A percentile compares a stretch with the other conserved stretches of the same genome.
Evolutionary conservation across 306 rosid genomes (phyloP).

Genomic region (Malus sylvestris): DNA sequence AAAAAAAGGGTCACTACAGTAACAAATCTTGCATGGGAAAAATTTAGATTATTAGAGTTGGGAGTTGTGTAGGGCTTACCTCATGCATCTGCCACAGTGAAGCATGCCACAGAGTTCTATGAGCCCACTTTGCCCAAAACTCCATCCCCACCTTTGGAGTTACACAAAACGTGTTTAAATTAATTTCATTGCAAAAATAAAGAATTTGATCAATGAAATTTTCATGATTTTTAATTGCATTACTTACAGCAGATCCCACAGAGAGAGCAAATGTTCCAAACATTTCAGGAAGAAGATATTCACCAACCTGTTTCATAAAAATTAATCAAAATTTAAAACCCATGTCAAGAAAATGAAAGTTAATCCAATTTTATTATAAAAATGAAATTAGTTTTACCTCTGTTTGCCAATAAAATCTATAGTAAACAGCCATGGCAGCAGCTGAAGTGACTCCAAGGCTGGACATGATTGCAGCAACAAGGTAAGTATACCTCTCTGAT

Average conservation of each 20-base stretch:
- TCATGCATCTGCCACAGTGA: constrained; percentile 47
- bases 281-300: constrained; percentile 62
- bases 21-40: not conserved
- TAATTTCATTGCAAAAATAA: not conserved
- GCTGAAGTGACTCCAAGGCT: constrained; percentile 70
- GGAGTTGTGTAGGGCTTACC: not conserved
- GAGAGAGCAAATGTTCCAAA: constrained; percentile 66
- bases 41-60: not conserved
- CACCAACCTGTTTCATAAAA: constrained; percentile 48
- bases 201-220: not conserved
- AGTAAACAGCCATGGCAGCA: constrained; percentile 69
- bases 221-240: not conserved
- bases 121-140: constrained; percentile 59
- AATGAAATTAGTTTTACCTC: constrained; percentile 29
- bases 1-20: not conserved
- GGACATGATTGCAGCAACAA: constrained; percentile 67
- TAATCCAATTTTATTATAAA: too few relatives aligned
- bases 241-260: constrained; percentile 62
- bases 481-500: constrained; percentile 53
- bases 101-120: constrained; percentile 48
- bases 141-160: constrained; percentile 45
- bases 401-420: constrained; percentile 71
- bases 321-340: not conserved
- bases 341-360: not conserved
- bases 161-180: not conserved